phyloP scores from a whole-genome alignment of 139 green algal species.

The Zygnema cylindricum region DNA sequence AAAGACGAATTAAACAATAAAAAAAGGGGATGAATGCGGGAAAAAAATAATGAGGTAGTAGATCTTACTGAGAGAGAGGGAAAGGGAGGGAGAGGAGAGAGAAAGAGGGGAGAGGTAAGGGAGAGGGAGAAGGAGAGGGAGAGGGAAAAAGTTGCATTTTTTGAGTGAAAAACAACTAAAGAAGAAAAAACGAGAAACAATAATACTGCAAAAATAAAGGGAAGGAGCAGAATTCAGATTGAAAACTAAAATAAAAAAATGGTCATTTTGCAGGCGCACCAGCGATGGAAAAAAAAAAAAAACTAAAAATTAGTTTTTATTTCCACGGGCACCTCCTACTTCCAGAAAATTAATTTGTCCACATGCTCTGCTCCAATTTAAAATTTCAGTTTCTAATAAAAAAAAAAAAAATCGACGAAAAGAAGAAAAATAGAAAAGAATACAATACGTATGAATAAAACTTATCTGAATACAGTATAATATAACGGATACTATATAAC shows the following conservation, averaged over 20 bases:
- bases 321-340: background rate
- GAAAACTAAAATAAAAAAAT: background rate
- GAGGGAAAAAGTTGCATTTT: background rate
- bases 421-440: background rate
- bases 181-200: conserved; percentile 41
- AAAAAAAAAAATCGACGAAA: background rate
- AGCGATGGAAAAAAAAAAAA: background rate
- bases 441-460: too few species aligned
- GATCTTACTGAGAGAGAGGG: too few species aligned
- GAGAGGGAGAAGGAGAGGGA: background rate
- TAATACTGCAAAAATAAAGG: too few species aligned
- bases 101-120: background rate
- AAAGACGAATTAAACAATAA: background rate
- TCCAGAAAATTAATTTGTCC: background rate
- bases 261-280: background rate
- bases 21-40: conserved; percentile 27
- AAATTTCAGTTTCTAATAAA: background rate
- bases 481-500: too few species aligned
- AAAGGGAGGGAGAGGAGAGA: conserved; percentile 25
- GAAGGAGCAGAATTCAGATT: background rate
- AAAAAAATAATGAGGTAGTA: background rate
- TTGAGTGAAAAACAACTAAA: conserved; percentile 25
- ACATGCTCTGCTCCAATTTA: background rate
- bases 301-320: background rate
- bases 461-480: too few species aligned